phyloP scores from a whole-genome alignment of 352 stramenopile genomes.

The Globisporangium lucens region DNA sequence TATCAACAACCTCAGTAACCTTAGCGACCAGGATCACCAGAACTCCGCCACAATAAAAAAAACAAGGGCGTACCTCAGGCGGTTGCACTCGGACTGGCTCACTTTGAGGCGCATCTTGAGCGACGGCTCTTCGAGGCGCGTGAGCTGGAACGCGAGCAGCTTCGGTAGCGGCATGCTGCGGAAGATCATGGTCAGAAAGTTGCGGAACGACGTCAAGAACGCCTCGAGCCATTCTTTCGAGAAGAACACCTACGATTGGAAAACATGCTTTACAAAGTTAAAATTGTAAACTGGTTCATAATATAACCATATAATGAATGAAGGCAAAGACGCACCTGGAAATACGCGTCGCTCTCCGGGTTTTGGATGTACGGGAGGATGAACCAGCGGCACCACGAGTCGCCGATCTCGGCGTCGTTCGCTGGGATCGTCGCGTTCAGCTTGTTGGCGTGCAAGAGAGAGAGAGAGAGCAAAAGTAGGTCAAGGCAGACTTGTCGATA shows the following conservation, averaged over 20 bases:
- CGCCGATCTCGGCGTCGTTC: constrained; percentile 15
- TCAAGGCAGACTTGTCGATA: constrained; percentile 20
- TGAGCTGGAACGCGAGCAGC: constrained; percentile 72
- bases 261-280: constrained; percentile 1
- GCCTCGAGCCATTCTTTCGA: constrained; percentile 64
- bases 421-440: constrained; percentile 42
- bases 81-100: constrained; percentile 68
- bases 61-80: constrained; percentile 30
- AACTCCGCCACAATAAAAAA: no score
- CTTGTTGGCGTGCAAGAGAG: constrained; percentile 45
- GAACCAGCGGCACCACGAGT: constrained; percentile 82
- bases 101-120: constrained; percentile 66
- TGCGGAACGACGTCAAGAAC: constrained; percentile 72
- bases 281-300: background rate
- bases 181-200: constrained; percentile 80
- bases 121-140: constrained; percentile 61
- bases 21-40: background rate
- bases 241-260: constrained; percentile 46
- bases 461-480: background rate
- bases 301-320: background rate
- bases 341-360: constrained; percentile 72
- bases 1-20: background rate
- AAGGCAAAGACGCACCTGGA: constrained; percentile 31
- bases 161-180: constrained; percentile 69
- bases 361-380: constrained; percentile 75